phyloP scores from a whole-genome alignment of 108 stramenopile species.

The Mayamaea pseudoterrestris region DNA sequence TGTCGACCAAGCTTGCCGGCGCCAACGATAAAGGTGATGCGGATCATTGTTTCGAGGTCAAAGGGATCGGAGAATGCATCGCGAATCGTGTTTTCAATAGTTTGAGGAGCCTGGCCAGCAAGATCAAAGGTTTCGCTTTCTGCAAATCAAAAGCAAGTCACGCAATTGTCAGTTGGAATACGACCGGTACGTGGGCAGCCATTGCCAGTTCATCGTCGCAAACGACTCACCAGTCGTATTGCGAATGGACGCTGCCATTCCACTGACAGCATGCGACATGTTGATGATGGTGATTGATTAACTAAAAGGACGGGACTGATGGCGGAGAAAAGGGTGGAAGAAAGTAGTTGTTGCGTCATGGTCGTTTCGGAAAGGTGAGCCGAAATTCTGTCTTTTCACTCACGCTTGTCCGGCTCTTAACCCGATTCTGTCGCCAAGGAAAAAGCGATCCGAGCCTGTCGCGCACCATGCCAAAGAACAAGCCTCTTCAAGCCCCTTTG shows the following conservation, averaged over 20 bases:
- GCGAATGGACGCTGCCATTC: conserved; percentile 66
- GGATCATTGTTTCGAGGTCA: conserved; percentile 60
- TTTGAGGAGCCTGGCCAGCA: conserved; percentile 44
- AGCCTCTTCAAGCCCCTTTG: no score
- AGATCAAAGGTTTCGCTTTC: conserved; percentile 77
- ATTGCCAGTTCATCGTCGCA: background rate
- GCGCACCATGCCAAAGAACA: no score
- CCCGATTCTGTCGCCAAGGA: no score
- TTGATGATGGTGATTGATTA: no score
- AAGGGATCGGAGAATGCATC: conserved; percentile 57
- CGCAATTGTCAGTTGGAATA: background rate
- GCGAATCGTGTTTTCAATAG: conserved; percentile 40
- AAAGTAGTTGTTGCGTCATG: no score
- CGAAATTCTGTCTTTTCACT: no score
- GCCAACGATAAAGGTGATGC: conserved; percentile 77
- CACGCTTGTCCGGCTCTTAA: no score
- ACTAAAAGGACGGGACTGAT: no score
- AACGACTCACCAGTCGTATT: conserved; percentile 24
- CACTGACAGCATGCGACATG: conserved; percentile 29
- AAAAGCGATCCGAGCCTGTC: no score
- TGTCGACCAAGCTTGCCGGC: conserved; percentile 77
- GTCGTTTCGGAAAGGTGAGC: no score
- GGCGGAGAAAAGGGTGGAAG: no score
- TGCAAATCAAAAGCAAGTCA: background rate
- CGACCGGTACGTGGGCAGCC: background rate